phyloP scores from a whole-genome alignment of 2,329 filamentous ascomycete genomes.

The Stagonosporopsis cucurbitacearum region DNA sequence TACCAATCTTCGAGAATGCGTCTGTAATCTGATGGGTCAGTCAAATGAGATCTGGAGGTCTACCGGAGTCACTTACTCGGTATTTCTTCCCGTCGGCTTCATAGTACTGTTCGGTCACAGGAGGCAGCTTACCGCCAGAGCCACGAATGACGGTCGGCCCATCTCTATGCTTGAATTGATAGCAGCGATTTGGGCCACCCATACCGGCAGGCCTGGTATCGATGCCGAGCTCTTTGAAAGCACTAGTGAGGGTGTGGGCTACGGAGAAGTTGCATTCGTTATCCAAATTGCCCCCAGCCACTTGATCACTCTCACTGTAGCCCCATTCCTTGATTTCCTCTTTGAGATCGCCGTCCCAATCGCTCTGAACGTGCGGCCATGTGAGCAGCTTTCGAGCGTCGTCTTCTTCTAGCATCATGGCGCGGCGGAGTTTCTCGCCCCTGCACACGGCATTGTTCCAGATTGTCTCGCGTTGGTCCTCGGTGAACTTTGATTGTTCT shows the following conservation, averaged over 20 bases:
- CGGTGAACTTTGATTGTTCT: not conserved
- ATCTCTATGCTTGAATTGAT: conserved; percentile 7
- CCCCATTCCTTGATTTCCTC: conserved; percentile 15
- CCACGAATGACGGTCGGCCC: not conserved
- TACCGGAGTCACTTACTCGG: not conserved
- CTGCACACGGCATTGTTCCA: conserved; percentile 38
- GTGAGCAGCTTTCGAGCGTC: conserved; percentile 8
- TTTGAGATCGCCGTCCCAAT: conserved; percentile 16
- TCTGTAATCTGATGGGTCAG: conserved; percentile 3
- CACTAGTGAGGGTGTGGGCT: not conserved
- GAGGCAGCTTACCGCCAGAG: not conserved
- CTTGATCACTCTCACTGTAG: conserved; percentile 5
- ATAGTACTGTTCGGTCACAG: conserved; percentile 10
- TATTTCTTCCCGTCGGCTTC: conserved; percentile 10
- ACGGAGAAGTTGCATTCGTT: not conserved
- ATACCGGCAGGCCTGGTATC: conserved; percentile 1
- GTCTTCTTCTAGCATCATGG: conserved; percentile 16
- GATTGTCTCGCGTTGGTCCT: conserved; percentile 27
- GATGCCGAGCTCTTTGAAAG: conserved; percentile 7
- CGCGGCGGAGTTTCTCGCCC: conserved; percentile 10
- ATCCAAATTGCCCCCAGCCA: not conserved
- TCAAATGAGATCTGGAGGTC: not conserved
- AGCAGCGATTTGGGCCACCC: conserved; percentile 19
- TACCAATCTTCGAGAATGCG: conserved; percentile 1
- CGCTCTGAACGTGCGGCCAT: conserved; percentile 5